These are phyloP conservation scores for Cryomyces antarcticus DNA, from an alignment of 495 filamentous ascomycete genomes.

Conservation along the genomic window DNA sequence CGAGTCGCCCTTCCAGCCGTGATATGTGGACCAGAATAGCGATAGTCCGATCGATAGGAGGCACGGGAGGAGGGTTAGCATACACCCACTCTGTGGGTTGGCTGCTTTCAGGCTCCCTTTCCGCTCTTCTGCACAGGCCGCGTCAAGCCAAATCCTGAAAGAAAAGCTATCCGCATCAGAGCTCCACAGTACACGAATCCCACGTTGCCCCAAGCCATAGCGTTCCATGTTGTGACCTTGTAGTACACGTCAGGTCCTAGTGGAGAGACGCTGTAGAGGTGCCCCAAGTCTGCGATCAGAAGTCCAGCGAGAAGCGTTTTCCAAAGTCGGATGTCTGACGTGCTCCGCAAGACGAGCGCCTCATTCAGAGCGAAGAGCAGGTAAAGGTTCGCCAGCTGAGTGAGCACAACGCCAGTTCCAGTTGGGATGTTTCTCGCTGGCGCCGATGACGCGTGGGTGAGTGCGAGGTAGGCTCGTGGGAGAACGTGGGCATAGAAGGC, in stretches of 20 bases:
- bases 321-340: conserved; percentile 43
- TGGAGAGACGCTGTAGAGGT: conserved; percentile 34
- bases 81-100: no score
- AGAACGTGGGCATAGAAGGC: conserved; percentile 39
- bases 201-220: conserved; percentile 33
- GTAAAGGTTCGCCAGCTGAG: conserved; percentile 45
- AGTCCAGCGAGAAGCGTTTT: conserved; percentile 35
- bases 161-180: conserved; percentile 5
- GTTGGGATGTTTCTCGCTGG: conserved; percentile 15
- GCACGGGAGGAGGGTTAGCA: no score
- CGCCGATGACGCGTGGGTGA: conserved; percentile 31
- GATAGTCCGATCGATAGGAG: no score
- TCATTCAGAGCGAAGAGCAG: conserved; percentile 49
- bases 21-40: no score
- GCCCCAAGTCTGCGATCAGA: conserved; percentile 46
- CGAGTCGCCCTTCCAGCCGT: no score
- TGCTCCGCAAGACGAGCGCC: conserved; percentile 42
- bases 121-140: no score
- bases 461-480: conserved; percentile 34
- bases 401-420: conserved; percentile 32
- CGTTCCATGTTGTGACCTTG: conserved; percentile 35
- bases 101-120: no score
- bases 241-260: conserved; percentile 35
- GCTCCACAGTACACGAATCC: conserved; percentile 12
- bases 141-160: conserved; percentile 4